Evolutionary conservation across 805 yeast species (phyloP).

Genomic region (Sugiyamaella qingdaonensis): DNA sequence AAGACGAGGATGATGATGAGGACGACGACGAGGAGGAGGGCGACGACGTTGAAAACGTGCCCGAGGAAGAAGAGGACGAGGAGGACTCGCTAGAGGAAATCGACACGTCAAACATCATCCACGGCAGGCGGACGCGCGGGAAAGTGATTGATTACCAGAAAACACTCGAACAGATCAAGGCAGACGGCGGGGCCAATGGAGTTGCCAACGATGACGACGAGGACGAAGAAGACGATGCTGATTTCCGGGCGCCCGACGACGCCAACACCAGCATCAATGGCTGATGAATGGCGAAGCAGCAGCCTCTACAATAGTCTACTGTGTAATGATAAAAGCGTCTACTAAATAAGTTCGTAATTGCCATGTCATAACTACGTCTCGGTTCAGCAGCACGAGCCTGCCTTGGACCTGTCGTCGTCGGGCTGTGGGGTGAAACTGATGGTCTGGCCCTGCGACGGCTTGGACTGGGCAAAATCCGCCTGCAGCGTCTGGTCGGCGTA

Average conservation of each 20-base stretch:
- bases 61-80: slow-evolving; percentile 57
- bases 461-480: slow-evolving; percentile 57
- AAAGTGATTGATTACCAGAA: slow-evolving; percentile 79
- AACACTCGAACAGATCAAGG: slow-evolving; percentile 67
- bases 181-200: slow-evolving; percentile 39
- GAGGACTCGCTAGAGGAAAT: slow-evolving; percentile 79
- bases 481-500: slow-evolving; percentile 89
- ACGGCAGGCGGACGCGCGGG: slow-evolving; percentile 83
- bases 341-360: not conserved
- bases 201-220: slow-evolving; percentile 44
- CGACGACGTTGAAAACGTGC: slow-evolving; percentile 45
- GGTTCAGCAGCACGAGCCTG: slow-evolving; percentile 21
- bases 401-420: slow-evolving; percentile 56
- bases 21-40: slow-evolving; percentile 38
- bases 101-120: slow-evolving; percentile 76
- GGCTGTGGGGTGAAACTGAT: slow-evolving; percentile 92
- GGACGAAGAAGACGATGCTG: slow-evolving; percentile 42
- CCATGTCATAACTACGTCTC: not conserved
- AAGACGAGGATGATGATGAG: slow-evolving; percentile 34
- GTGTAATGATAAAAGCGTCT: not conserved
- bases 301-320: not conserved
- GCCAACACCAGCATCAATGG: not conserved
- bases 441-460: slow-evolving; percentile 82
- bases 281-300: not conserved
- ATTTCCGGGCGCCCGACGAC: slow-evolving; percentile 42